phyloP scores from a whole-genome alignment of 129 eudicot species.

The Erigeron canadensis region DNA sequence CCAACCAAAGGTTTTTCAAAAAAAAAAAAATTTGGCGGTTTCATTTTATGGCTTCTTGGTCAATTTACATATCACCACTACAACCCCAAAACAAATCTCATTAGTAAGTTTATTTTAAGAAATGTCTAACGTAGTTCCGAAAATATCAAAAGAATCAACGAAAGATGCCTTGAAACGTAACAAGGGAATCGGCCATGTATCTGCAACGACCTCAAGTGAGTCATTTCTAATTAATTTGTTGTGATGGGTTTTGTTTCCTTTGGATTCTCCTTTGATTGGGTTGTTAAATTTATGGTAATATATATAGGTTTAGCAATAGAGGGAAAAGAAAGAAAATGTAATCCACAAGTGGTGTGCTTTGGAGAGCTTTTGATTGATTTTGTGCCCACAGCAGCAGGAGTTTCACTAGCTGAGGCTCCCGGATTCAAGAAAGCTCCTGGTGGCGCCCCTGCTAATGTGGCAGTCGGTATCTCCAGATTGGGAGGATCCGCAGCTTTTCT shows the following conservation, averaged over 20 bases:
- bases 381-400: constrained; percentile 60
- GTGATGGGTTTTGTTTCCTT: not conserved
- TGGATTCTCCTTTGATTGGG: not conserved
- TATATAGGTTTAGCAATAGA: constrained; percentile 17
- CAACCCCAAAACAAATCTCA: not conserved
- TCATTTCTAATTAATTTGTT: not conserved
- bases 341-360: constrained; percentile 42
- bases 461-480: constrained; percentile 46
- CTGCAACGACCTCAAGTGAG: constrained; percentile 3
- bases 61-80: constrained; percentile 1
- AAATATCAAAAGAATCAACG: constrained; percentile 8
- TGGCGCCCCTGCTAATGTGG: constrained; percentile 71
- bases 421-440: constrained; percentile 66
- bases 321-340: constrained; percentile 18
- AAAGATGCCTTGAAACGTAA: constrained; percentile 15
- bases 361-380: constrained; percentile 68
- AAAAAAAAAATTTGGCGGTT: not conserved
- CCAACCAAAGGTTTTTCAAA: not conserved
- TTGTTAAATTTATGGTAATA: not conserved
- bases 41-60: not conserved
- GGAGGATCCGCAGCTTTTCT: constrained; percentile 66
- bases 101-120: not conserved
- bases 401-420: constrained; percentile 66
- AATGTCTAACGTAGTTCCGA: constrained; percentile 14
- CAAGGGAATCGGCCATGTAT: constrained; percentile 3